Conservation (phyloP, 345 rosid genomes). For the Gossypium turneri region DNA sequence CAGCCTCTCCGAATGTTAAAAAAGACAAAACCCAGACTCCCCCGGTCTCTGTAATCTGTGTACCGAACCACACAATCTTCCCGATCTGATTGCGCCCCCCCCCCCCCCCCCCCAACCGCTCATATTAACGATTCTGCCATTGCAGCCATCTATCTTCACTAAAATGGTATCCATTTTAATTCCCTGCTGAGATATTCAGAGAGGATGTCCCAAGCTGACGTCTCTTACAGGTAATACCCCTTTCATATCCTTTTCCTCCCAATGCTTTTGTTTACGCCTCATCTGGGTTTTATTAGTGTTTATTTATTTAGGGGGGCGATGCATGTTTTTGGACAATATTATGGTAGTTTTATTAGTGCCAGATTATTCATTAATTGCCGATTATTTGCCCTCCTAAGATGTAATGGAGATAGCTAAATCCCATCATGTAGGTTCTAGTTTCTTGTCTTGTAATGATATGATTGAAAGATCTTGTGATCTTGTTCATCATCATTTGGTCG, state of each 20-base stretch:
- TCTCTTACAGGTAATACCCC: slow-evolving; percentile 8
- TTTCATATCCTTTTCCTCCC: not conserved
- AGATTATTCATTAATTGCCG: not conserved
- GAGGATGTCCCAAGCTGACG: slow-evolving; percentile 16
- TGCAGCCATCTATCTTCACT: not conserved
- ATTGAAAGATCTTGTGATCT: not conserved
- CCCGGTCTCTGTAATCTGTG: not conserved
- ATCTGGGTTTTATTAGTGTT: not conserved
- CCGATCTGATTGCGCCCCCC: not conserved
- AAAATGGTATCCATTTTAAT: slow-evolving; percentile 3
- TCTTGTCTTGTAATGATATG: not conserved
- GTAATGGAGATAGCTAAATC: not conserved
- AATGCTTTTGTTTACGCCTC: not conserved
- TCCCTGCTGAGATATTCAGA: not conserved
- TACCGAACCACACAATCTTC: not conserved
- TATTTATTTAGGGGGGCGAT: not conserved
- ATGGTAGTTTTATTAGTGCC: not conserved
- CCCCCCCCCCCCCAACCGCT: too few species aligned
- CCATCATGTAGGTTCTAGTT: too few species aligned
- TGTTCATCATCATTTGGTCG: not conserved
- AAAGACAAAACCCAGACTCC: not conserved
- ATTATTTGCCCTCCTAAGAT: too few species aligned
- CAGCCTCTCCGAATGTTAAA: not conserved
- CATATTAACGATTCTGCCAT: slow-evolving; percentile 1
- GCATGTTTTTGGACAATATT: not conserved